Conservation (phyloP, 2,329 filamentous ascomycete species). For the Penicillium sp. region DNA sequence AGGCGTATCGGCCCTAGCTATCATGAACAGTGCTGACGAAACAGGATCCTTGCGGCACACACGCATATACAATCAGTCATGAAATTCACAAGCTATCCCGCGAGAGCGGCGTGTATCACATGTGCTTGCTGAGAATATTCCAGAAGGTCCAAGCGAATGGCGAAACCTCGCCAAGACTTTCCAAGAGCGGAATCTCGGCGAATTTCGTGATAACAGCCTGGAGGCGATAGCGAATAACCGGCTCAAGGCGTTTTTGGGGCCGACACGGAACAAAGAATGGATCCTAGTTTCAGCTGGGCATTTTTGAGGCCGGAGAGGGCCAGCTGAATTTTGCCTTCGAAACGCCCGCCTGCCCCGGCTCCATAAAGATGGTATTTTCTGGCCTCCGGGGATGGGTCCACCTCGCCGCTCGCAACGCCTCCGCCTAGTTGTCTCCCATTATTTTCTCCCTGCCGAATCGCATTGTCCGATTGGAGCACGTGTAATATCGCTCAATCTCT, state of each 20-base stretch:
- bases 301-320: neutral
- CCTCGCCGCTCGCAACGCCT: conserved; percentile 35
- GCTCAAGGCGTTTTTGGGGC: conserved; percentile 22
- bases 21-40: neutral
- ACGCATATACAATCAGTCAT: conserved; percentile 15
- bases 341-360: neutral
- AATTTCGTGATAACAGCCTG: conserved; percentile 29
- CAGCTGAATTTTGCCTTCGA: neutral
- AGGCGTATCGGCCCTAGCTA: neutral
- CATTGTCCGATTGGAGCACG: conserved; percentile 36
- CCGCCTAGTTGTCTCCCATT: conserved; percentile 20
- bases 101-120: conserved; percentile 38
- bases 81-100: conserved; percentile 29
- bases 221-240: conserved; percentile 30
- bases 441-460: conserved; percentile 38
- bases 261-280: conserved; percentile 8
- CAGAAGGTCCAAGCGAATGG: conserved; percentile 33
- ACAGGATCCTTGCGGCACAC: neutral
- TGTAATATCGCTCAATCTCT: conserved; percentile 24
- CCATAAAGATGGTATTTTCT: conserved; percentile 15
- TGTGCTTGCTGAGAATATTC: conserved; percentile 31
- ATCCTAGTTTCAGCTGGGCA: conserved; percentile 9
- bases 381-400: conserved; percentile 23
- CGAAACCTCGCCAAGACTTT: conserved; percentile 29
- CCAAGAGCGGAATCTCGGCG: conserved; percentile 33